Conservation (phyloP, 108 stramenopile species). For the Epithemia pelagica region DNA sequence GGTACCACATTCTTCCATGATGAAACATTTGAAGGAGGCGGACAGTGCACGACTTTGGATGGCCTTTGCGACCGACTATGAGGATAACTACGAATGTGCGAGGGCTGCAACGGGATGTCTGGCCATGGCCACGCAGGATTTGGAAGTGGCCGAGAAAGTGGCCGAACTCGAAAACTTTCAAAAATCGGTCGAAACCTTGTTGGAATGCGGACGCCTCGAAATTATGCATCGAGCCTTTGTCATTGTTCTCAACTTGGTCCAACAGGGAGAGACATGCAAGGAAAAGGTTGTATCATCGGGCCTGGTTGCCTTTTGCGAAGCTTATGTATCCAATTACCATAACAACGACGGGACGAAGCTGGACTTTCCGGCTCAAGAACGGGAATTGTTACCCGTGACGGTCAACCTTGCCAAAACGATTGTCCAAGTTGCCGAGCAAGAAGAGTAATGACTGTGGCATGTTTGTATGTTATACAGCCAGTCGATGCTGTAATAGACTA, state of each 20-base stretch:
- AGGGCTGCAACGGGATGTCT: constrained; percentile 83
- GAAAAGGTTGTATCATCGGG: constrained; percentile 44
- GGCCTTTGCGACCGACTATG: constrained; percentile 76
- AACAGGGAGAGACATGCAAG: constrained; percentile 49
- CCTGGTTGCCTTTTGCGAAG: constrained; percentile 61
- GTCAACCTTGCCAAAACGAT: constrained; percentile 67
- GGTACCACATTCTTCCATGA: constrained; percentile 66
- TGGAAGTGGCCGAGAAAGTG: constrained; percentile 44
- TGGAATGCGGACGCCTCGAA: constrained; percentile 74
- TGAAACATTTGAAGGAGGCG: constrained; percentile 56
- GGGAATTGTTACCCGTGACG: constrained; percentile 43
- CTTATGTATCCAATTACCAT: constrained; percentile 60
- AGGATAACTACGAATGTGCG: constrained; percentile 62
- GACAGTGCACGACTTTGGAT: constrained; percentile 87
- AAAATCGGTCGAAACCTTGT: constrained; percentile 37
- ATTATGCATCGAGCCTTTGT: constrained; percentile 79
- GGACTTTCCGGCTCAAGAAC: constrained; percentile 44
- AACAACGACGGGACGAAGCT: constrained; percentile 50
- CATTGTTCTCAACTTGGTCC: constrained; percentile 49
- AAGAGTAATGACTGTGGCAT: too few species aligned
- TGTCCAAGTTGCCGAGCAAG: constrained; percentile 9
- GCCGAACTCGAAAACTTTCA: constrained; percentile 40
- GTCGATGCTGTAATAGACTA: too few species aligned
- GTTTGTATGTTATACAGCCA: too few species aligned
- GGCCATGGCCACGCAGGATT: constrained; percentile 75